phyloP scores from a whole-genome alignment of 306 rosid species.

The Cyclanthera cordifolia region DNA sequence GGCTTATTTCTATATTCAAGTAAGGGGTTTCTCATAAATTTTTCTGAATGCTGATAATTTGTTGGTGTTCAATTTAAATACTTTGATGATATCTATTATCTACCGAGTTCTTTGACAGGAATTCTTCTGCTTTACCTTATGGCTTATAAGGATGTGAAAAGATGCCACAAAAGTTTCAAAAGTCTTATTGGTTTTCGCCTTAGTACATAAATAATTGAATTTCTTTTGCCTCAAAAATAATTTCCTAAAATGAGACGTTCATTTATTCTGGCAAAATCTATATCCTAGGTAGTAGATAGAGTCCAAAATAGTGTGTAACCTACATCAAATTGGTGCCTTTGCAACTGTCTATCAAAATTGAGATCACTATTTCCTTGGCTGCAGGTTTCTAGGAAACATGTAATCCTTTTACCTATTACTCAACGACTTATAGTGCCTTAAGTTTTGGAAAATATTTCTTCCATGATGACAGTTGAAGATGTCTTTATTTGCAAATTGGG shows the following conservation, averaged over 20 bases:
- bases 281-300: background rate
- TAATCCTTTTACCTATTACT: background rate
- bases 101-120: background rate
- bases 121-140: background rate
- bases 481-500: background rate
- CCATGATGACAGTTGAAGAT: background rate
- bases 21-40: conserved; percentile 18
- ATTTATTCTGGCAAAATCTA: background rate
- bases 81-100: background rate
- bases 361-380: background rate
- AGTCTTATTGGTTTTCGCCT: background rate
- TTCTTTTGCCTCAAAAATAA: background rate
- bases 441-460: background rate
- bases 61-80: background rate
- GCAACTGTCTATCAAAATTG: background rate
- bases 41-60: background rate
- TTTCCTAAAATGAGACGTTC: background rate
- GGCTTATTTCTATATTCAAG: conserved; percentile 73
- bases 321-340: background rate
- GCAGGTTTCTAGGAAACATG: background rate
- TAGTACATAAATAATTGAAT: background rate
- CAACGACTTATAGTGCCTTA: background rate
- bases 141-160: background rate
- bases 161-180: background rate
- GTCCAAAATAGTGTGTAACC: background rate